Conservation (phyloP, 371 early-diverging fungal species). For the Apophysomyces ossiformis region DNA sequence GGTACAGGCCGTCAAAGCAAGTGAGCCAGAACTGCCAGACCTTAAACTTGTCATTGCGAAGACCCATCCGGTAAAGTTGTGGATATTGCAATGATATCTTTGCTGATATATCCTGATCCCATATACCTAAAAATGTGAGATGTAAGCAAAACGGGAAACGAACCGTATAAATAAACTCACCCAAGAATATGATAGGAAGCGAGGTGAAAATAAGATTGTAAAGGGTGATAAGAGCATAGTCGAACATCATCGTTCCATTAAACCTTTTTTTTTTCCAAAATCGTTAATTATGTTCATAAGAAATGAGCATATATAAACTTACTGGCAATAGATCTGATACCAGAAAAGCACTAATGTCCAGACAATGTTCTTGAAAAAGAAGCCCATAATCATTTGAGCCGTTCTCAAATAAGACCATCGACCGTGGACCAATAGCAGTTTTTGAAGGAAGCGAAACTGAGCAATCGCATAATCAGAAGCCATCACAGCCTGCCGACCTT, state of each 20-base stretch:
- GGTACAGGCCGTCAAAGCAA: constrained; percentile 84
- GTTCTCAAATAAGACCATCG: constrained; percentile 86
- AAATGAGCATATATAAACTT: constrained; percentile 27
- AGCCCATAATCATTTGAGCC: constrained; percentile 78
- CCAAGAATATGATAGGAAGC: constrained; percentile 67
- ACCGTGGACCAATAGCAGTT: constrained; percentile 81
- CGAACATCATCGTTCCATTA: constrained; percentile 66
- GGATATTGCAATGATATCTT: constrained; percentile 77
- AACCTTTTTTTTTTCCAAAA: constrained; percentile 31
- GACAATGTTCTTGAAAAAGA: constrained; percentile 83
- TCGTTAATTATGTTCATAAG: background rate
- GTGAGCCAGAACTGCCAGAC: constrained; percentile 85
- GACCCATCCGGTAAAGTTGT: constrained; percentile 86
- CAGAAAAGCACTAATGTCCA: constrained; percentile 82
- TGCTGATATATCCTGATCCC: constrained; percentile 91
- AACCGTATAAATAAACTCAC: background rate
- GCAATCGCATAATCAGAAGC: constrained; percentile 91
- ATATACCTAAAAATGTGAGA: constrained; percentile 53
- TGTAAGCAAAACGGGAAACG: background rate
- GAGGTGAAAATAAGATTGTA: constrained; percentile 84
- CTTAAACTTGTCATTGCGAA: constrained; percentile 84
- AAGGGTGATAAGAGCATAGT: constrained; percentile 80
- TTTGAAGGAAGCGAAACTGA: constrained; percentile 80
- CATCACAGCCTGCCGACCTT: constrained; percentile 94
- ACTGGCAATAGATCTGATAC: constrained; percentile 83